Evolutionary conservation across 768 basidiomycete genomes (phyloP), one percentile per base, ranked within the genome.

Genomic region (Rossbeevera mucosa): DNA sequence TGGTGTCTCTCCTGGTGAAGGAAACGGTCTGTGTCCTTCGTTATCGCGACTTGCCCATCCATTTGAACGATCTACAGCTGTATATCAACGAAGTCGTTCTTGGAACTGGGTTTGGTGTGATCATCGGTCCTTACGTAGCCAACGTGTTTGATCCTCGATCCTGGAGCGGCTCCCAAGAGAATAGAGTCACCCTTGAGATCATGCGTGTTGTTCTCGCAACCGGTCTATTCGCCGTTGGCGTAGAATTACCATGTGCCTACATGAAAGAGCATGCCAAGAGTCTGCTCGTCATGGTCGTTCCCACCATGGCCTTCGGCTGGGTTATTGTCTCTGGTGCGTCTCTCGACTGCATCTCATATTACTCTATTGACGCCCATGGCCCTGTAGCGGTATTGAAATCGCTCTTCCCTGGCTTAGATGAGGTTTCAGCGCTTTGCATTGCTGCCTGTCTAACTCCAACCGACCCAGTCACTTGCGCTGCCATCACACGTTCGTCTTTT

Each of bases 71-170:
- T 18, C 33, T 22, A 14, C 47, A 91, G 81, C 62, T 95, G 5
- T 96, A 87, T 63, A 81, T 96, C 57, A 96, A 93, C 59, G 95
- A 99, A 75, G 94, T 95, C 30, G 85, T 94, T 26, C 83, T 96
- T 22, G 94, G 92, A 2, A 94, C 93, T 0, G 76, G 77, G 0
- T 85, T 84, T 52, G 74, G 76, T 1, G 54, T 76, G 5, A 29
- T 82, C 44, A 79, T 88, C 48, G 89, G 92, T 2, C 94, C 91
- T 5, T 76, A 91, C 53, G 80, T 76, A 44, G 80, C 82, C 25
- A 77, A 79, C 30, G 71, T 86, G 7, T 90, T 94, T 68, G 72
- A 92, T 59, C 94, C 93, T 6, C 77, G 86, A 3, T 74, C 75
- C 3, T 96, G 93, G 93, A 79, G 78, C 86, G 79, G 78, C 20